Conservation (phyloP, 352 stramenopile genomes). For the Phytophthora megakarya region DNA sequence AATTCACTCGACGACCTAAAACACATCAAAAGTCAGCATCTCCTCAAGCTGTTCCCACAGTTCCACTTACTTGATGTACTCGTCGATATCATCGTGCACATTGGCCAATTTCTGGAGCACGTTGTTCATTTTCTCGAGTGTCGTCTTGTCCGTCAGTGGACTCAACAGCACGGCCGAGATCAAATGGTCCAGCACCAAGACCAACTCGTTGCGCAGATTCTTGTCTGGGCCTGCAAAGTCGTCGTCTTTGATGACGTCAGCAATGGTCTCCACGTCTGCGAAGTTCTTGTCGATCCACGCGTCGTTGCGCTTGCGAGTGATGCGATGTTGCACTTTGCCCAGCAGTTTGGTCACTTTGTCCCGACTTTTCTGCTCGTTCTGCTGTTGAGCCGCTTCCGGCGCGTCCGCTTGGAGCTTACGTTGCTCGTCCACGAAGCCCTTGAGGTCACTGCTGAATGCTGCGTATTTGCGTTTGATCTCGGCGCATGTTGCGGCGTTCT, state of each 20-base stretch:
- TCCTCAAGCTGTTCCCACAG: neutral
- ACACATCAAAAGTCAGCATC: constrained; percentile 4
- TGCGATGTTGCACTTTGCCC: constrained; percentile 62
- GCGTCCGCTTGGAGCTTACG: constrained; percentile 50
- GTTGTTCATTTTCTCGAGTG: constrained; percentile 44
- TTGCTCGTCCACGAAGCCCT: constrained; percentile 63
- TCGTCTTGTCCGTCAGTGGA: constrained; percentile 35
- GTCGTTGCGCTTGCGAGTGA: constrained; percentile 65
- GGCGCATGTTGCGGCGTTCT: constrained; percentile 56
- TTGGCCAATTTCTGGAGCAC: constrained; percentile 46
- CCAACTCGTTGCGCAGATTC: constrained; percentile 55
- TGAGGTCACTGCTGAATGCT: constrained; percentile 50
- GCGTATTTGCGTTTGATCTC: constrained; percentile 63
- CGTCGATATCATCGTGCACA: constrained; percentile 55
- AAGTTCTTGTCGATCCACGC: constrained; percentile 74
- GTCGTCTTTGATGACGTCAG: constrained; percentile 38
- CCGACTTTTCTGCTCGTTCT: constrained; percentile 35
- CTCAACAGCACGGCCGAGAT: constrained; percentile 72
- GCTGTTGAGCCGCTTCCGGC: constrained; percentile 14
- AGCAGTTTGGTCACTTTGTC: constrained; percentile 53
- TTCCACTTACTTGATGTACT: constrained; percentile 56
- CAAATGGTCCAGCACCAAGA: constrained; percentile 70
- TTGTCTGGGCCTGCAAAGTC: constrained; percentile 39
- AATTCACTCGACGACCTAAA: constrained; percentile 46
- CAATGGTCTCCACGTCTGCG: constrained; percentile 49